Evolutionary conservation across 1,284 basidiomycete species (phyloP), one percentile per base, ranked within the genome.

Genomic region (Cystobasidium slooffiae): DNA sequence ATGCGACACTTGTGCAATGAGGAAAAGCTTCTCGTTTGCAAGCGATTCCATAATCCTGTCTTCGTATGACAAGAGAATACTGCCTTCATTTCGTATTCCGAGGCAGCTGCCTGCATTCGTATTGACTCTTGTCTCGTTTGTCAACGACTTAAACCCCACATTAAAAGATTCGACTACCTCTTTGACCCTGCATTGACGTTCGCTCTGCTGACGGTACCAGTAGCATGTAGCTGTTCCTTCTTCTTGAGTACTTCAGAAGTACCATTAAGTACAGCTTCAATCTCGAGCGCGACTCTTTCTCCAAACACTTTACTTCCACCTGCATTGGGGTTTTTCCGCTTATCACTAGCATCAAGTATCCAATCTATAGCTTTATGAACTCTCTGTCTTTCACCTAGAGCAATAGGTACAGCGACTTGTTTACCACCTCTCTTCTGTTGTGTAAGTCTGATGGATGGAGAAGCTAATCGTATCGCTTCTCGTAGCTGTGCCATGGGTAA

Each of bases 271-370:
- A 84, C 81, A 8, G 80, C 81, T 22, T 84, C 43, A 44, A 84
- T 79, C 76, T 84, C 83, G 1, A 77, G 76, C 3, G 83, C 83
- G 41, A 84, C 68, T 43, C 83, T 76, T 47, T 75, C 79, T 12
- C 80, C 80, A 68, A 84, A 77, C 39, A 75, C 75, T 39, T 81
- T 78, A 75, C 83, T 83, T 20, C 64, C 64, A 31, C 65, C 72
- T 31, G 62, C 51, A 37, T 61, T 72, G 18, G 70, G 70, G 24
- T 73, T 73, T 20, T 77, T 77, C 5, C 83, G 65, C 75, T 82
- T 83, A 46, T 82, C 80, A 75, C 81, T 81, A 20, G 83, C 83
- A 24, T 83, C 82, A 49, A 84, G 80, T 74, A 84, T 84, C 79
- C 81, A 82, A 20, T 76, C 75, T 58, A 83, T 80, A n/a, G 80